Evolutionary conservation across 2,329 filamentous ascomycete genomes (phyloP).

Genomic region (Aspergillus ustus): DNA sequence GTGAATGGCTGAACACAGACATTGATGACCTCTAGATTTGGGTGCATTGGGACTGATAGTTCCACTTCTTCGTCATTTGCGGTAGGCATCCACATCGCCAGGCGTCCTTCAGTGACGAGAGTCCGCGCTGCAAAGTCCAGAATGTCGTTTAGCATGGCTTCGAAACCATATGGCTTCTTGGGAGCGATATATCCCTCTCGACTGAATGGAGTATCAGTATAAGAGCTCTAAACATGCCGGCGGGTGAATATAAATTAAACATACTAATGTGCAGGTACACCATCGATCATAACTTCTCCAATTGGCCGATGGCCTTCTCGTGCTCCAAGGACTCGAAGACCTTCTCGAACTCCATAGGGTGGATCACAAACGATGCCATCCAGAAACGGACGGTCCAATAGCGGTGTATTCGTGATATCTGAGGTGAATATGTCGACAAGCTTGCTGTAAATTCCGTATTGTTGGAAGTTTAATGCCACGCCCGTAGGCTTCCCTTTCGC

Average conservation of each 20-base stretch:
- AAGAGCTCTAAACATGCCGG: background rate
- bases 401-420: slow-evolving; percentile 85
- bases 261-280: slow-evolving; percentile 70
- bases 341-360: slow-evolving; percentile 93
- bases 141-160: slow-evolving; percentile 87
- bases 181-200: slow-evolving; percentile 77
- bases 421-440: slow-evolving; percentile 82
- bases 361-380: slow-evolving; percentile 96
- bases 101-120: slow-evolving; percentile 75
- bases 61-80: slow-evolving; percentile 78
- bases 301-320: slow-evolving; percentile 60
- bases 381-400: slow-evolving; percentile 65
- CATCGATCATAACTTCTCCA: slow-evolving; percentile 68
- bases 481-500: slow-evolving; percentile 50
- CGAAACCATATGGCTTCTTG: slow-evolving; percentile 89
- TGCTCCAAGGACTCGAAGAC: slow-evolving; percentile 81
- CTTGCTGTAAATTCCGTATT: slow-evolving; percentile 71
- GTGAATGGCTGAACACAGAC: slow-evolving; percentile 87
- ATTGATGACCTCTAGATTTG: slow-evolving; percentile 71
- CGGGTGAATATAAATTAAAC: slow-evolving; percentile 31
- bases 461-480: slow-evolving; percentile 75
- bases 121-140: slow-evolving; percentile 77
- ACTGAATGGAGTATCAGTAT: slow-evolving; percentile 38
- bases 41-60: slow-evolving; percentile 76
- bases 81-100: slow-evolving; percentile 98